These are phyloP conservation scores for Penicillium sp. DNA, from an alignment of 2,329 filamentous ascomycete species.

Conservation along the genomic window DNA sequence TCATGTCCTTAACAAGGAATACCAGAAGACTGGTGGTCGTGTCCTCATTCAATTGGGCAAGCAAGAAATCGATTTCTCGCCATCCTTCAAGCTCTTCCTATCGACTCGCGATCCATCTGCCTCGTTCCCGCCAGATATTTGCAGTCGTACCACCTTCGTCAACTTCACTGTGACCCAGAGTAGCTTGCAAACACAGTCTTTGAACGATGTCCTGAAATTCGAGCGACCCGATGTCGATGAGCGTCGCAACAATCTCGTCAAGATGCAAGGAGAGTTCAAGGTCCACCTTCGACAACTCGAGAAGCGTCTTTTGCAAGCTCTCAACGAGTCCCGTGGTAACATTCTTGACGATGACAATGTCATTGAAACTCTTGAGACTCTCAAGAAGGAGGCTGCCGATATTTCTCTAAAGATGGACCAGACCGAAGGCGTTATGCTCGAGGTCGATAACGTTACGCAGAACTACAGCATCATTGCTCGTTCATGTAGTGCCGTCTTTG, in stretches of 20 bases:
- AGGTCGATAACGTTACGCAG: slow-evolving; percentile 92
- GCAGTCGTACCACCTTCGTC: slow-evolving; percentile 97
- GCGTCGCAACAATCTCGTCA: slow-evolving; percentile 93
- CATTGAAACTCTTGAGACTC: slow-evolving; percentile 93
- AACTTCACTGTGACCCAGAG: slow-evolving; percentile 99
- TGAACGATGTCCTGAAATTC: slow-evolving; percentile 96
- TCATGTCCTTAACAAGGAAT: slow-evolving; percentile 98
- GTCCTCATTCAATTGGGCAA: slow-evolving; percentile 97
- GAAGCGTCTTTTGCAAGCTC: slow-evolving; percentile 86
- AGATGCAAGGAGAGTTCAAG: slow-evolving; percentile 98
- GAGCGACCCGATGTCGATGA: slow-evolving; percentile 97
- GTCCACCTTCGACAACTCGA: slow-evolving; percentile 95
- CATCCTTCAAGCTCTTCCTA: slow-evolving; percentile 89
- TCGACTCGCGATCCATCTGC: slow-evolving; percentile 96
- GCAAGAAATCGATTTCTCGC: slow-evolving; percentile 98
- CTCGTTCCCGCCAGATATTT: slow-evolving; percentile 92
- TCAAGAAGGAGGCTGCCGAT: slow-evolving; percentile 96
- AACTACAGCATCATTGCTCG: slow-evolving; percentile 91
- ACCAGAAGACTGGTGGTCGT: slow-evolving; percentile 96
- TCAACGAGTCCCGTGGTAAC: slow-evolving; percentile 96
- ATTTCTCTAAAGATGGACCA: slow-evolving; percentile 95
- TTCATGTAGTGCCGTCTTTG: slow-evolving; percentile 96
- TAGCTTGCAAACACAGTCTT: slow-evolving; percentile 94
- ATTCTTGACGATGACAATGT: slow-evolving; percentile 98
- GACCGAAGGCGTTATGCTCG: slow-evolving; percentile 96